A percentile compares a stretch with the other conserved stretches of the same genome.
Conservation (phyloP, 164 flowering plant species). For the Pachysandra terminalis region DNA sequence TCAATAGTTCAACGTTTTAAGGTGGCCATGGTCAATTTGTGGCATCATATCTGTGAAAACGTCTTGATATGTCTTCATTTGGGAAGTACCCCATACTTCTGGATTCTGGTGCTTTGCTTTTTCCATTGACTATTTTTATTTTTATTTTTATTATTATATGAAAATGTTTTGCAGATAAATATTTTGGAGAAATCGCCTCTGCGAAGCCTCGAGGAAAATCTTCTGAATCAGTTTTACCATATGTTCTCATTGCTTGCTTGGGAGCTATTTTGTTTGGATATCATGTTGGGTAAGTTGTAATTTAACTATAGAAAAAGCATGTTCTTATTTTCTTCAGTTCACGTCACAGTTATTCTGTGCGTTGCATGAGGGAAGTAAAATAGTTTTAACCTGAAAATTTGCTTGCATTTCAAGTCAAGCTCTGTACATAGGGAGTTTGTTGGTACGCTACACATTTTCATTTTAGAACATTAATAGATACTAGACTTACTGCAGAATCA, state of each 20-base stretch:
- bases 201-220: conserved; percentile 45
- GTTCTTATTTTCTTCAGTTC: neutral
- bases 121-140: neutral
- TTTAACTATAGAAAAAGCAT: neutral
- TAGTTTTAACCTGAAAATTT: neutral
- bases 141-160: neutral
- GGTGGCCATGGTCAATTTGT: too few relatives aligned
- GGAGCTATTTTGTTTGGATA: conserved; percentile 96
- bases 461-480: neutral
- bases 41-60: too few relatives aligned
- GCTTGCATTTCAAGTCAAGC: neutral
- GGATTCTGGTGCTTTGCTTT: neutral
- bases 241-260: conserved; percentile 90
- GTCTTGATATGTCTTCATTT: too few relatives aligned
- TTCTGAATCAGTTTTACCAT: conserved; percentile 86
- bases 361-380: too few relatives aligned
- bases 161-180: conserved; percentile 45
- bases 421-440: neutral
- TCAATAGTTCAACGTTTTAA: too few relatives aligned
- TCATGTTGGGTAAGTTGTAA: conserved; percentile 73
- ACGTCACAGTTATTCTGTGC: neutral
- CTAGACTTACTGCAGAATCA: neutral
- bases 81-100: too few relatives aligned
- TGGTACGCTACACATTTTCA: neutral
- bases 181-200: conserved; percentile 47